phyloP scores from a whole-genome alignment of 2,329 filamentous ascomycete genomes.

The Seiridium unicorne region DNA sequence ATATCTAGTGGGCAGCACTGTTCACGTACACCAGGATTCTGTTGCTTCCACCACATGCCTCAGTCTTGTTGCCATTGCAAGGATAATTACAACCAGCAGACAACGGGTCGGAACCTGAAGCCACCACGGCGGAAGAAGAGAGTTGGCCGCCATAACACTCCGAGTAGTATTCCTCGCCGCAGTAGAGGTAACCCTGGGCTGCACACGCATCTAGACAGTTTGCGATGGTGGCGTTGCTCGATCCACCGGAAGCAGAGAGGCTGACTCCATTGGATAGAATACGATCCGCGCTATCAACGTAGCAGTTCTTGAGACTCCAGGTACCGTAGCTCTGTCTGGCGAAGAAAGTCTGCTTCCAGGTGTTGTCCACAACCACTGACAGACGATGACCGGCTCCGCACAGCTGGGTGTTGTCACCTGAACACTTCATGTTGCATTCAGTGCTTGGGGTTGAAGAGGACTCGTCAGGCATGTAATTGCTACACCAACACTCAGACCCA shows the following conservation, averaged over 20 bases:
- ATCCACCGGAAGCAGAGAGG: neutral
- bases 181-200: neutral
- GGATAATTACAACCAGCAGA: neutral
- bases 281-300: neutral
- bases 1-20: neutral
- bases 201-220: neutral
- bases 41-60: neutral
- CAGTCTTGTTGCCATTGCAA: neutral
- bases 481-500: neutral
- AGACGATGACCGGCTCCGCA: conserved; percentile 7
- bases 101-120: neutral
- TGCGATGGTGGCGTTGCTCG: neutral
- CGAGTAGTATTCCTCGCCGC: neutral
- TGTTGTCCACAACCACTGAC: neutral
- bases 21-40: neutral
- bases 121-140: neutral
- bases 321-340: neutral
- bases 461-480: neutral
- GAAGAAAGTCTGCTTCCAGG: neutral
- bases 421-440: conserved; percentile 5
- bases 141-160: neutral
- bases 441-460: neutral
- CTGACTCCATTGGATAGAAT: neutral
- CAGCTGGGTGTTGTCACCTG: conserved; percentile 1
- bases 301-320: neutral